phyloP scores from a whole-genome alignment of 2,329 filamentous ascomycete genomes.

The Apiospora malaysiana region DNA sequence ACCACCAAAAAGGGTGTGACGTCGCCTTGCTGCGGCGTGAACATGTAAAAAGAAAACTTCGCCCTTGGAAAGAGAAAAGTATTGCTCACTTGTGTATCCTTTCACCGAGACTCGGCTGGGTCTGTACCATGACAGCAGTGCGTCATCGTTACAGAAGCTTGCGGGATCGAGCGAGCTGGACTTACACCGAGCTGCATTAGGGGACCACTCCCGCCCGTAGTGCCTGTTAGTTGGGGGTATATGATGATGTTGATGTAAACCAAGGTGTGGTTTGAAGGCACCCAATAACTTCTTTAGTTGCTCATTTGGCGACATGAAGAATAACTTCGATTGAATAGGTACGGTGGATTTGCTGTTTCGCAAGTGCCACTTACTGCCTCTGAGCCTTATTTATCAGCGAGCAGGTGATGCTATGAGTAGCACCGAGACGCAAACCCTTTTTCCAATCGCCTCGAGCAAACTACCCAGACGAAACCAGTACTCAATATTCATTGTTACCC shows the following conservation, averaged over 20 bases:
- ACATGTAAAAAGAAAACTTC: background rate
- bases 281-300: too few species aligned
- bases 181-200: background rate
- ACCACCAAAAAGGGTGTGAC: background rate
- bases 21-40: background rate
- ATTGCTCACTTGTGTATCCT: background rate
- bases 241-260: background rate
- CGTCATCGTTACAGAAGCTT: background rate
- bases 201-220: background rate
- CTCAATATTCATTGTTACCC: background rate
- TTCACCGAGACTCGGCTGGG: background rate
- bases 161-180: background rate
- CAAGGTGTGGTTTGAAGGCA: too few species aligned
- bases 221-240: too few species aligned
- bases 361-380: background rate
- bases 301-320: background rate
- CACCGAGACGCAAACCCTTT: background rate
- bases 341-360: background rate
- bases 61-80: background rate
- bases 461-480: background rate
- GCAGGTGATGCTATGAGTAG: background rate
- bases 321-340: background rate
- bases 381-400: background rate
- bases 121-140: background rate
- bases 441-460: background rate